Evolutionary conservation across 2,329 filamentous ascomycete species (phyloP), one percentile per base, ranked within the genome.

Genomic region (Chaetomiaceae sp.): DNA sequence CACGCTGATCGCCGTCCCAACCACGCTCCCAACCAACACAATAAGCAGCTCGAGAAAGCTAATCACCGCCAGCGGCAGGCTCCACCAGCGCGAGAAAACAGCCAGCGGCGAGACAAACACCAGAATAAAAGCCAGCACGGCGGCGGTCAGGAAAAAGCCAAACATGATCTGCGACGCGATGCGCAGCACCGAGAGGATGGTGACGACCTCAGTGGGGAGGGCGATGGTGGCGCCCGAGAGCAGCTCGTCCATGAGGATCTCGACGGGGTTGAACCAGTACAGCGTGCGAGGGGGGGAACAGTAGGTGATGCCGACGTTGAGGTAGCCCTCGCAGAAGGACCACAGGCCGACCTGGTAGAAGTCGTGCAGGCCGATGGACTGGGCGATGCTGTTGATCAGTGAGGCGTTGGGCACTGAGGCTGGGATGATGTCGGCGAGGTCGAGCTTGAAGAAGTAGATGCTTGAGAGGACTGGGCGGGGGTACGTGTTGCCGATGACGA

Each of bases 291-390:
- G 86, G 5, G 71, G 69, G 7, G 86, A 90, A 70, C 92, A 97
- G 56, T 73, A 71, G 0, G 88, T 92, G 55, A 93, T 82, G 33
- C 87, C 87, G 60, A 85, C 75, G 60, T 79, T 76, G 50, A 81
- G 73, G 68, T 91, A 95, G 17, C 91, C 91, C 67, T 95, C 88
- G 68, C 92, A 97, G 67, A 86, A 96, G 53, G 84, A 86, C 92
- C 92, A 97, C 35, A 96, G 71, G 5, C 91, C 91, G 23, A 95
- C 87, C 62, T 90, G 87, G 69, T 96, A 96, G 70, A 95, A 96
- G 68, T 96, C 92, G 66, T 95, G 89, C 43, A 96, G 76, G 25
- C 91, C 92, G 48, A 96, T 75, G 19, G 86, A 88, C 45, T 88
- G 84, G 4, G 90, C 89, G 58, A 96, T 90, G 40, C 84, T 89